Conservation (phyloP, 805 yeast genomes). For the Isabelozyma rhagii region DNA sequence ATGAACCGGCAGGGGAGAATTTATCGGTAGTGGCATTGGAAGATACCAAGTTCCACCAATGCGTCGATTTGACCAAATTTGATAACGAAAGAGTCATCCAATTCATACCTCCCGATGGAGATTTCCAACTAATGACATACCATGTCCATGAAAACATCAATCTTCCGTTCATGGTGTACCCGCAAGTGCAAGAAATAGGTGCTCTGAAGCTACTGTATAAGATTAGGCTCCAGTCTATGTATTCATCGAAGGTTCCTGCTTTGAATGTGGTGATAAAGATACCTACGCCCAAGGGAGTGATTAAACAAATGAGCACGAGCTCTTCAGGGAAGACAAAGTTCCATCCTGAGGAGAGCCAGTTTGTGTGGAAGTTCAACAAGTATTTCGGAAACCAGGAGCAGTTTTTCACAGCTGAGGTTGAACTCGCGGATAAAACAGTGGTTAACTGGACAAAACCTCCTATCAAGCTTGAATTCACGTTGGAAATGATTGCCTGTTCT, state of each 20-base stretch:
- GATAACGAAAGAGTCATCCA: conserved; percentile 62
- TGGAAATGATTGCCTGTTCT: conserved; percentile 73
- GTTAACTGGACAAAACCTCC: conserved; percentile 70
- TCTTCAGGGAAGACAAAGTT: conserved; percentile 67
- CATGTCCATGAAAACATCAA: conserved; percentile 46
- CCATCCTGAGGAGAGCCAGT: conserved; percentile 58
- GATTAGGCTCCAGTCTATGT: conserved; percentile 61
- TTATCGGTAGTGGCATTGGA: conserved; percentile 56
- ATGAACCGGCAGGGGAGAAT: conserved; percentile 28
- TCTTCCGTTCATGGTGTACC: conserved; percentile 67
- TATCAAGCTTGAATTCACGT: conserved; percentile 60
- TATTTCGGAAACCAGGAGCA: conserved; percentile 65
- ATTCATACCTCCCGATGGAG: conserved; percentile 86
- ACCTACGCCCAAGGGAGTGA: conserved; percentile 57
- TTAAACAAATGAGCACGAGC: conserved; percentile 27
- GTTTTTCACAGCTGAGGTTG: conserved; percentile 51
- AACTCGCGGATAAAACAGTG: conserved; percentile 17
- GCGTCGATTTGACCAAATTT: conserved; percentile 71
- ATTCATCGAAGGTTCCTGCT: conserved; percentile 56
- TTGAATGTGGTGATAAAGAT: conserved; percentile 60
- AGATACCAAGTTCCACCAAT: conserved; percentile 83
- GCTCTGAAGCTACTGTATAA: conserved; percentile 49
- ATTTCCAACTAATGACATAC: conserved; percentile 79
- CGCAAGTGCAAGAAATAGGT: conserved; percentile 48
- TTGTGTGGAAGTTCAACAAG: conserved; percentile 70